Evolutionary conservation across 2,329 filamentous ascomycete genomes (phyloP).

Genomic region (Fusarium sp.): DNA sequence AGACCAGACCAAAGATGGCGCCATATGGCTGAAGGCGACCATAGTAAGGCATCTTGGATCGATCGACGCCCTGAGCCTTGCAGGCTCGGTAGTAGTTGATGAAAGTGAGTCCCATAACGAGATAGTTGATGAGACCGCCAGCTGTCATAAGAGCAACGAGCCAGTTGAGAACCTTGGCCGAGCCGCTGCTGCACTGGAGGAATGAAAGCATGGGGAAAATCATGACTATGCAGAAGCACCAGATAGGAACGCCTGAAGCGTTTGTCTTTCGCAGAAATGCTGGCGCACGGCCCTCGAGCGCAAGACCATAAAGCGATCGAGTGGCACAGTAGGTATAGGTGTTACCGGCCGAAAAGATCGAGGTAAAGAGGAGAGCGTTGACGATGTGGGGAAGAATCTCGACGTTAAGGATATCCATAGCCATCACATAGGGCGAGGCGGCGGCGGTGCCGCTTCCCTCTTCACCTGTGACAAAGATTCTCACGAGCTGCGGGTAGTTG

Average conservation of each 20-base stretch:
- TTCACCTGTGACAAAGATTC: conserved; percentile 61
- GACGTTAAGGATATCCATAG: conserved; percentile 70
- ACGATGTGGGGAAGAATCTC: conserved; percentile 69
- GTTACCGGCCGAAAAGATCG: conserved; percentile 65
- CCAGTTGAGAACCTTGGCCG: conserved; percentile 67
- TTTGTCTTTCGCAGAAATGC: conserved; percentile 71
- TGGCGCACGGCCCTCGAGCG: conserved; percentile 65
- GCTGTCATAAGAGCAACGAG: conserved; percentile 71
- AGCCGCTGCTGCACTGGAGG: conserved; percentile 65
- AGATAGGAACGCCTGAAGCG: conserved; percentile 73
- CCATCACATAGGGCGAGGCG: conserved; percentile 75
- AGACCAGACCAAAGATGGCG: conserved; percentile 62
- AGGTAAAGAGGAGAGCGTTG: conserved; percentile 66
- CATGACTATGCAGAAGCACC: conserved; percentile 69
- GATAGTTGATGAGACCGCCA: conserved; percentile 73
- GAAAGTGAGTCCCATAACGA: conserved; percentile 66
- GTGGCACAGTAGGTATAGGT: conserved; percentile 68
- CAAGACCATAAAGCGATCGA: conserved; percentile 66
- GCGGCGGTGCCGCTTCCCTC: conserved; percentile 62
- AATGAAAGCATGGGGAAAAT: conserved; percentile 68
- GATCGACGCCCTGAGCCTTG: conserved; percentile 67
- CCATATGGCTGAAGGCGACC: conserved; percentile 73
- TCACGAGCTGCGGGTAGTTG: conserved; percentile 70
- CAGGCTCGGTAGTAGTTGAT: conserved; percentile 67
- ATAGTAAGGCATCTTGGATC: conserved; percentile 69